A percentile compares a stretch with the other conserved stretches of the same genome.
phyloP scores from a whole-genome alignment of 371 early-diverging fungal species.

The Rhizopus delemar region DNA sequence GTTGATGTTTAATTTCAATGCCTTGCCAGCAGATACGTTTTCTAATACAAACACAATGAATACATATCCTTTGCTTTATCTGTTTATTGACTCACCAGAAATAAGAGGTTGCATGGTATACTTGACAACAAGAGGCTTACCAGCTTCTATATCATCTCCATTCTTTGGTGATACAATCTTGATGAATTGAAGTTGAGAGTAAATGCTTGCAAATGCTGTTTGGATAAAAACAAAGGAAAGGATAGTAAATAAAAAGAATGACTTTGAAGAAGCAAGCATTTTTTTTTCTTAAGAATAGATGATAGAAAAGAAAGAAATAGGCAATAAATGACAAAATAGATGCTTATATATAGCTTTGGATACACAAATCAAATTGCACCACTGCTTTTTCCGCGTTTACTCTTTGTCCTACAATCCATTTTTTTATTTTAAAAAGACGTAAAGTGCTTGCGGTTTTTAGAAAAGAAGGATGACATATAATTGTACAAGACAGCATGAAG shows the following conservation, averaged over 20 bases:
- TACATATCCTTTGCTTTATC: background rate
- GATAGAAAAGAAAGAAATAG: background rate
- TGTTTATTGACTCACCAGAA: constrained; percentile 17
- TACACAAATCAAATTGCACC: background rate
- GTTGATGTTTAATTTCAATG: constrained; percentile 37
- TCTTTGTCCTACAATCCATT: background rate
- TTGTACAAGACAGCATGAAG: background rate
- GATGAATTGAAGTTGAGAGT: constrained; percentile 51
- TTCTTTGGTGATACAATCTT: constrained; percentile 45
- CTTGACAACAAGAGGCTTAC: constrained; percentile 37
- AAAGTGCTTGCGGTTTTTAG: too few species aligned
- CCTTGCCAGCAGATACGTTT: constrained; percentile 37
- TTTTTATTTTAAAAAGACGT: too few species aligned
- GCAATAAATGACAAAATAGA: background rate
- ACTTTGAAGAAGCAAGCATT: background rate
- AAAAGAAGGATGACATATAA: background rate
- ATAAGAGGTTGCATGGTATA: constrained; percentile 54
- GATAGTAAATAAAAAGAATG: background rate
- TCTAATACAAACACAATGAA: constrained; percentile 18
- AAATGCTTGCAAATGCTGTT: constrained; percentile 35
- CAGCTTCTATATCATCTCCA: constrained; percentile 42
- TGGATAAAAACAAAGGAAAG: constrained; percentile 15
- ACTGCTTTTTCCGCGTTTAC: background rate
- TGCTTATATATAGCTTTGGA: background rate
- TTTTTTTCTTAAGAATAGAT: background rate